Conservation (phyloP, 352 stramenopile genomes). For the Pythium pyrilobum region DNA sequence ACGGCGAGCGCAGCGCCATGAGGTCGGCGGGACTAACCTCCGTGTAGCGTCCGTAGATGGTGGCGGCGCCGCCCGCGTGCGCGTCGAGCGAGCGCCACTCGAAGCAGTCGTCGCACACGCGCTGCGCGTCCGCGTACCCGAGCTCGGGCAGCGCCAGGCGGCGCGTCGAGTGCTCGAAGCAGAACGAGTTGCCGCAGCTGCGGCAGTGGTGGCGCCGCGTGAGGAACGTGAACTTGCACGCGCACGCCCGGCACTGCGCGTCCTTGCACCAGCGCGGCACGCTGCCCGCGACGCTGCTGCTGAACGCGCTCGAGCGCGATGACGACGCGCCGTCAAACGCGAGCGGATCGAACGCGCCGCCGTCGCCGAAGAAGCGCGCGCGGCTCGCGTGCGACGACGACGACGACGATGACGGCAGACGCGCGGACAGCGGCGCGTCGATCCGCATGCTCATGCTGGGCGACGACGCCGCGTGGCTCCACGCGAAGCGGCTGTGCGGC, state of each 20-base stretch:
- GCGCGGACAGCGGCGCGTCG: slow-evolving; percentile 13
- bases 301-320: not conserved
- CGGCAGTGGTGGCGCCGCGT: slow-evolving; percentile 79
- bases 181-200: slow-evolving; percentile 80
- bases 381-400: not conserved
- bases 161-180: slow-evolving; percentile 77
- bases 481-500: slow-evolving; percentile 7
- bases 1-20: not conserved
- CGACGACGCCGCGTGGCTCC: not conserved
- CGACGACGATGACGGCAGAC: not conserved
- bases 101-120: slow-evolving; percentile 84
- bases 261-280: slow-evolving; percentile 73
- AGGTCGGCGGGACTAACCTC: not conserved
- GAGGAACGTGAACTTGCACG: slow-evolving; percentile 66
- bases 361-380: slow-evolving; percentile 15
- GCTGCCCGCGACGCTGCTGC: slow-evolving; percentile 6
- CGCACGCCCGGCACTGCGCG: slow-evolving; percentile 55
- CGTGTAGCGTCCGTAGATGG: not conserved
- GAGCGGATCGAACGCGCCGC: not conserved
- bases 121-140: slow-evolving; percentile 68
- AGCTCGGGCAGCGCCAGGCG: slow-evolving; percentile 59
- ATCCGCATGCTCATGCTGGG: not conserved
- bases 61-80: slow-evolving; percentile 1
- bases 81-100: slow-evolving; percentile 27
- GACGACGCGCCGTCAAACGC: not conserved